Base-by-base conservation (phyloP, 1,284 basidiomycete genomes). In the Peniophora sp. region DNA sequence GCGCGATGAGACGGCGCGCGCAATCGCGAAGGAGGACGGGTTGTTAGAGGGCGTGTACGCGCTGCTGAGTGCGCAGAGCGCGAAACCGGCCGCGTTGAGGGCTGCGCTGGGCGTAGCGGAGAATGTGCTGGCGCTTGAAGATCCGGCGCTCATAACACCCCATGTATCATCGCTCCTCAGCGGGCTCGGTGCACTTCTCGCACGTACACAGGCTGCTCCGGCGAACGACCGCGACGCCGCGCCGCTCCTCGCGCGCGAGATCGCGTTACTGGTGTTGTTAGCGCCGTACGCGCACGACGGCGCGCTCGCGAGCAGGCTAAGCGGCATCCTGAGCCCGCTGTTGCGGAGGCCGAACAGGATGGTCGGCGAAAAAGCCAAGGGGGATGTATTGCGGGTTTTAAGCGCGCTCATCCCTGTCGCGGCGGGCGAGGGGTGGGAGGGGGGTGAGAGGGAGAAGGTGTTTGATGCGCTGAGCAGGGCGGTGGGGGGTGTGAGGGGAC, bases 21-120 rank as follows among this genome's bases (percentile, higher is more conserved):
- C 81, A 61, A 74, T 98, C 18, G 82, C 86, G 44, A 68, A 79
- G 17, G 88, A 84, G 61, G 89, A 98, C 61, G 58, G 71, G 0
- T 75, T 89, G 2, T 67, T 99, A 14, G 84, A 84, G 3, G 85
- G 89, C 62, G 70, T 95, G 1, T 94, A 90, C 63, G 81, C 81
- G 48, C 94, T 91, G 60, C 72, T 99, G 27, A 72, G 86, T 1
- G 88, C 88, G 2, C 76, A 81, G 5, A 90, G 87, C 56, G 93
- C 97, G 65, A 97, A 98, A 68, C 84, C 92, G 0, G 69, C 81
- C 0, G 92, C 97, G 12, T 74, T 97, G 32, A 76, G 76, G 6
- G 79, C 81, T 48, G 78, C 98, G 8, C 88, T 97, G 58, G 95
- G 97, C 61, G 85, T 97, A 51, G 73, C 95, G 41, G 91, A 96